Conservation (phyloP, 2,329 filamentous ascomycete genomes). For the Ceratocystis variospora region DNA sequence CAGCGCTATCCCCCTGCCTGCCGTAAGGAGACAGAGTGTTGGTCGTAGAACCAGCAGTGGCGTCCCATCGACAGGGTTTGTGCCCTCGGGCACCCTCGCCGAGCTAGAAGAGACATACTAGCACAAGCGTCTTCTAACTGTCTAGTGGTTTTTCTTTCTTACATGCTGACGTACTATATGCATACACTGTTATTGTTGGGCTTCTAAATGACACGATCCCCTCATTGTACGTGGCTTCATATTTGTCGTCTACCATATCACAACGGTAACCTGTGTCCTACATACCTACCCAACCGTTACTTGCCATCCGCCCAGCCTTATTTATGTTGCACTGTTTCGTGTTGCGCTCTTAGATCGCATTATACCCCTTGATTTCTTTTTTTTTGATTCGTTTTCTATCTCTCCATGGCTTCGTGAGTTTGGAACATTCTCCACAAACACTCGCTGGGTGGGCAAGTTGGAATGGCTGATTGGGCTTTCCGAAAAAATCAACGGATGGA, state of each 20-base stretch:
- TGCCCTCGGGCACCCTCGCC: slow-evolving; percentile 27
- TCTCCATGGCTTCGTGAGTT: neutral
- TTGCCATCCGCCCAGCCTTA: neutral
- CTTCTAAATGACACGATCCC: too few species aligned
- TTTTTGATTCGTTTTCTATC: slow-evolving; percentile 4
- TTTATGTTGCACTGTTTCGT: slow-evolving; percentile 13
- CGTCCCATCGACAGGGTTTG: slow-evolving; percentile 19
- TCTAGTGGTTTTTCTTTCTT: slow-evolving; percentile 10
- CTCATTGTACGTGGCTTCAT: too few species aligned
- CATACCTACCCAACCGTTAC: neutral
- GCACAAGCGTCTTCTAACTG: slow-evolving; percentile 19
- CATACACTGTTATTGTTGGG: too few species aligned
- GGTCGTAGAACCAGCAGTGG: slow-evolving; percentile 32
- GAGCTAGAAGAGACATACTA: slow-evolving; percentile 44
- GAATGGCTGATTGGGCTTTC: neutral
- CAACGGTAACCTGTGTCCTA: neutral
- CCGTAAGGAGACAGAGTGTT: slow-evolving; percentile 19
- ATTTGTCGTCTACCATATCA: too few species aligned
- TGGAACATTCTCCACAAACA: neutral
- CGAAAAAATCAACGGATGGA: neutral
- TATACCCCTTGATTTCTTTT: slow-evolving; percentile 13
- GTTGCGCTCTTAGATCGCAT: slow-evolving; percentile 13
- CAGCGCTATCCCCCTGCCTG: slow-evolving; percentile 36
- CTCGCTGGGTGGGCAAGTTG: neutral
- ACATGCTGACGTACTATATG: too few species aligned